Evolutionary conservation across 257 asterid species (phyloP).

Genomic region (Primulina tabacum): DNA sequence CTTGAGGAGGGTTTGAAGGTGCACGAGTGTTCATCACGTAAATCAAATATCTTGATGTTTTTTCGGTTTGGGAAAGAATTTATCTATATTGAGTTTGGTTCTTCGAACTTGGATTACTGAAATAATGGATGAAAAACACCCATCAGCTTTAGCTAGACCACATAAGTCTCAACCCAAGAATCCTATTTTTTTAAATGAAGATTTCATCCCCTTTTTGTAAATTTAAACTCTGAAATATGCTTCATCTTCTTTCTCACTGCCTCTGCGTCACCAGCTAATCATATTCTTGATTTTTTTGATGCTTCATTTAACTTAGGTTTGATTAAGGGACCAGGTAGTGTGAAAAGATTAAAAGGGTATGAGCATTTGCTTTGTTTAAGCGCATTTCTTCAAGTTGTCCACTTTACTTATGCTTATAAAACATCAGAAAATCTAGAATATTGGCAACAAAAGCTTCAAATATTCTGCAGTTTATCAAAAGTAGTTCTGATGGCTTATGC

Average conservation of each 20-base stretch:
- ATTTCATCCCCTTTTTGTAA: background rate
- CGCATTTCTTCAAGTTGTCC: constrained; percentile 23
- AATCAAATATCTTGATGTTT: background rate
- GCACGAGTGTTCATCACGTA: constrained; percentile 34
- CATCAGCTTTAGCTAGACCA: background rate
- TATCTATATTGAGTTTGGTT: background rate
- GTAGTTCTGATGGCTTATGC: background rate
- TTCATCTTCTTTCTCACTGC: background rate
- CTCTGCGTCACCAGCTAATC: background rate
- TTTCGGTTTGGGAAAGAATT: background rate
- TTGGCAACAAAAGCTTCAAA: constrained; percentile 5
- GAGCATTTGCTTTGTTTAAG: constrained; percentile 27
- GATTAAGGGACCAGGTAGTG: constrained; percentile 3
- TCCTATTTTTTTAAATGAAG: background rate
- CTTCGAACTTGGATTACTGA: background rate
- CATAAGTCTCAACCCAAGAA: background rate
- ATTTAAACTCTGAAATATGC: background rate
- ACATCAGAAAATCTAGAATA: background rate
- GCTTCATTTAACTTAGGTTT: background rate
- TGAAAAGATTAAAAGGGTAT: constrained; percentile 17
- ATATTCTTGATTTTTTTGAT: background rate
- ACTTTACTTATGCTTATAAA: constrained; percentile 5
- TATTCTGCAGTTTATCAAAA: constrained; percentile 7
- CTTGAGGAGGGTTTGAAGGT: constrained; percentile 33
- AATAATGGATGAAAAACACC: background rate